A percentile compares a stretch with the other conserved stretches of the same genome.
These are phyloP conservation scores for Sarocladiaceae sp. DNA, from an alignment of 2,329 filamentous ascomycete genomes.

Conservation along the genomic window DNA sequence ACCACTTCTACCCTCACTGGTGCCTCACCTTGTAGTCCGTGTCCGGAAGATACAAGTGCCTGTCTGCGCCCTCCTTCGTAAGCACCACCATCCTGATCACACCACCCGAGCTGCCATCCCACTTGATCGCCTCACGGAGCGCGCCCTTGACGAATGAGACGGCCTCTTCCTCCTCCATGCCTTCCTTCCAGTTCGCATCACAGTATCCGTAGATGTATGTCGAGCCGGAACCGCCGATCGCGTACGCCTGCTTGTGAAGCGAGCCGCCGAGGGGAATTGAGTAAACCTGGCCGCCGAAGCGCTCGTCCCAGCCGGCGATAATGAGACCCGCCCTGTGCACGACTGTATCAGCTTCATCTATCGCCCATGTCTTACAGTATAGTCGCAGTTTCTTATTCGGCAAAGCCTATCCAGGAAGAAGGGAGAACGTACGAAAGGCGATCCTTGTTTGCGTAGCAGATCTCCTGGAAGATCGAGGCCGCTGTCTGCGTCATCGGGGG, in stretches of 20 bases:
- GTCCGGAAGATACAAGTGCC: constrained; percentile 94
- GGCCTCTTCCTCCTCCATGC: constrained; percentile 87
- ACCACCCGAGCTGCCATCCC: constrained; percentile 97
- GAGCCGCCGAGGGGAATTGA: constrained; percentile 94
- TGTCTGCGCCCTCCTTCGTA: constrained; percentile 80
- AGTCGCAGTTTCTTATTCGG: background rate
- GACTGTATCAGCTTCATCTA: constrained; percentile 13
- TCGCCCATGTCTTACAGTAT: too few relatives aligned
- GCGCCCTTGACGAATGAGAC: constrained; percentile 90
- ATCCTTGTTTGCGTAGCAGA: constrained; percentile 98
- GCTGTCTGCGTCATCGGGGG: constrained; percentile 90
- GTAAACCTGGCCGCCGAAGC: constrained; percentile 95
- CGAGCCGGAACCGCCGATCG: constrained; percentile 93
- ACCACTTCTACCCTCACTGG: constrained; percentile 35
- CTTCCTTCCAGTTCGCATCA: constrained; percentile 90
- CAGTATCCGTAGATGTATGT: constrained; percentile 99
- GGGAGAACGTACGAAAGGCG: constrained; percentile 61
- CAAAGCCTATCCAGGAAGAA: too few relatives aligned
- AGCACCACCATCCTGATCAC: constrained; percentile 97
- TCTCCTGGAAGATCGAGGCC: constrained; percentile 92
- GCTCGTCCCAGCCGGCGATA: constrained; percentile 94
- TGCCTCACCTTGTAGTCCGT: constrained; percentile 73
- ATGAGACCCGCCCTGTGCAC: constrained; percentile 78
- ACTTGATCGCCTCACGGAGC: constrained; percentile 92
- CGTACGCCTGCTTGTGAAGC: constrained; percentile 92